Base-by-base conservation (phyloP, 176 grass and related monocot genomes). In the Oryza nivara region DNA sequence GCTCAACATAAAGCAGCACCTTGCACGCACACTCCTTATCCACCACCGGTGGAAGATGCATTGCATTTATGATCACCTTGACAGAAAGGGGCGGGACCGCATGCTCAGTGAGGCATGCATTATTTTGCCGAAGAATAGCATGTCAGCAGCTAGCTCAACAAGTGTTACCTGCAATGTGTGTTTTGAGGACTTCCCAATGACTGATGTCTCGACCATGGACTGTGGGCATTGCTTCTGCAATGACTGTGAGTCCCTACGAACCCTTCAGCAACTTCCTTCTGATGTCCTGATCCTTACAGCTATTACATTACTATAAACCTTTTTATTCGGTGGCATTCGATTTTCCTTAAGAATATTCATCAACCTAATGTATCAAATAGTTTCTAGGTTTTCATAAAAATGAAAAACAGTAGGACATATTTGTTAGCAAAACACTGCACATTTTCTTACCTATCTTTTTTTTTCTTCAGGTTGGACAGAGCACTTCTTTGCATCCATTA, bases 11-110 rank as follows among this genome's bases (percentile, higher is more conserved):
- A 93, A 90, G 44, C 82, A 88, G 79, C 68, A 90, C 20, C 82
- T 88, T 7, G 91, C 91, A 0, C 85, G 85, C 30, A 2, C 78
- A 4, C 82, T 93, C 26, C 86, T 93, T 54, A 93, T 88, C 65
- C 72, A 80, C 70, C 86, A 93, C 52, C 82, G 78, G 20, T 93
- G 91, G 91, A 85, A 82, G 52, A 65, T 86, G 10, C 82, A 93
- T 68, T 11, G 54, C 44, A 79, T 93, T 35, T 88, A 58, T 6
- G 88, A 93, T 40, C 26, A 36, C 52, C 22, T 93, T 4, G 91
- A 86, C 46, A 49, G 65, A 26, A 93, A 90, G 70, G 91, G 91
- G 2, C 79, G 54, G 76, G 91, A 88, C 22, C 2, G 3, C 36
- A 82, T 93, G 82, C 88, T 87, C 36, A 85, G 23, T 35, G 85